Evolutionary conservation across 441 rosid genomes (phyloP).

Genomic region (Gossypium schwendimanii): DNA sequence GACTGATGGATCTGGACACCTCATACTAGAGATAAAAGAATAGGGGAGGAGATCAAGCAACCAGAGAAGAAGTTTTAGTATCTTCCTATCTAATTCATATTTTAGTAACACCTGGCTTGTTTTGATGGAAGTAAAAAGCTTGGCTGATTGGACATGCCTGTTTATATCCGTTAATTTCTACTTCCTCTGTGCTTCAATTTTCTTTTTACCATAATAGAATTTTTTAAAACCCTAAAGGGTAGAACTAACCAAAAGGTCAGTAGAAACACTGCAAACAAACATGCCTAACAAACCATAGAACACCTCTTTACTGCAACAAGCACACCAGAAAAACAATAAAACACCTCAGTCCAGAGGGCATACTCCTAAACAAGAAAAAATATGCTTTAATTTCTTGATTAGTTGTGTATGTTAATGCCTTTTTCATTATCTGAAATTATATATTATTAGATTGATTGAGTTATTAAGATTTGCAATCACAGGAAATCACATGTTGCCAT

Average conservation of each 20-base stretch:
- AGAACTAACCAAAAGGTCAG: too few relatives aligned
- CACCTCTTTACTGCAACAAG: too few relatives aligned
- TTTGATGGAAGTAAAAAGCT: constrained; percentile 8
- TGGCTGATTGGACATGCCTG: neutral
- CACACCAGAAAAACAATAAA: too few relatives aligned
- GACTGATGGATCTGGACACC: neutral
- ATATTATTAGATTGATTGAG: constrained; percentile 7
- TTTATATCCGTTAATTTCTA: neutral
- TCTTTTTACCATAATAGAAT: too few relatives aligned
- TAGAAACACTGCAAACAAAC: too few relatives aligned
- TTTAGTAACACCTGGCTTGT: neutral
- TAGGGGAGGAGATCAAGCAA: neutral
- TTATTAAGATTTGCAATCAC: constrained; percentile 21
- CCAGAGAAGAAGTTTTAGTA: neutral
- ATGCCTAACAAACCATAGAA: too few relatives aligned
- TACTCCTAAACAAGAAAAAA: too few relatives aligned
- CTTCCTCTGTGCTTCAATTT: neutral
- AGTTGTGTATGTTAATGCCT: neutral
- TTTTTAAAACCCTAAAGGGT: too few relatives aligned
- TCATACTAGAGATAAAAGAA: neutral
- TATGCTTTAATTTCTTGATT: neutral
- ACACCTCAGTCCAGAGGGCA: too few relatives aligned
- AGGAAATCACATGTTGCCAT: constrained; percentile 78
- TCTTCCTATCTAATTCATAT: neutral
- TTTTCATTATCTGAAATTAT: neutral